These are phyloP conservation scores for Apiotrichum montevideense DNA, from an alignment of 1,284 basidiomycete species.

Conservation along the genomic window DNA sequence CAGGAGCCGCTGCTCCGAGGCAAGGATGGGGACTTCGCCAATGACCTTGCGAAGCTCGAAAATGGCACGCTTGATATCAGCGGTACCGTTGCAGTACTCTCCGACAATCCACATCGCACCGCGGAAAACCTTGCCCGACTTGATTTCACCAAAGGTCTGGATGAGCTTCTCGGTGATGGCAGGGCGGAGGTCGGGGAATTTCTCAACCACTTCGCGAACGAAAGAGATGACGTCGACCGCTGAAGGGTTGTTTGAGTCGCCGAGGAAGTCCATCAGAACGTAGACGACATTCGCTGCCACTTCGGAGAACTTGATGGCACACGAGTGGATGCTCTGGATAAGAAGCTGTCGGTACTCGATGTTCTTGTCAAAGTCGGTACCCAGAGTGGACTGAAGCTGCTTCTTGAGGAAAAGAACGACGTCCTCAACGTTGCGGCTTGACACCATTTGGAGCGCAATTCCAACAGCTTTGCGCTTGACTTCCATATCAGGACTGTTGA, in stretches of 20 bases:
- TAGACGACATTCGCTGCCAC: constrained; percentile 94
- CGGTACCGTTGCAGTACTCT: constrained; percentile 70
- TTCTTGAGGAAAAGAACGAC: constrained; percentile 96
- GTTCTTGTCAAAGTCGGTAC: constrained; percentile 69
- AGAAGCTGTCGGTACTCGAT: constrained; percentile 93
- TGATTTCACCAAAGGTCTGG: constrained; percentile 78
- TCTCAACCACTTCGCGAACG: constrained; percentile 94
- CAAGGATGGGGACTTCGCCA: constrained; percentile 93
- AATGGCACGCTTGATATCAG: constrained; percentile 69
- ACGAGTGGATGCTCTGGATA: constrained; percentile 95
- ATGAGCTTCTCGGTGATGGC: constrained; percentile 84
- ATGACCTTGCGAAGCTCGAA: constrained; percentile 78
- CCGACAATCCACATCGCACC: constrained; percentile 97
- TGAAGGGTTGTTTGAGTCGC: constrained; percentile 90
- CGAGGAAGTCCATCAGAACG: constrained; percentile 97
- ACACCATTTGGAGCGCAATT: constrained; percentile 90
- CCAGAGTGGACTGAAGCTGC: constrained; percentile 87
- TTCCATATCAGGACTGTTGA: constrained; percentile 82
- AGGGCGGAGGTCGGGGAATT: constrained; percentile 82
- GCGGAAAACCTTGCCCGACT: constrained; percentile 95
- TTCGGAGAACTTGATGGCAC: constrained; percentile 96
- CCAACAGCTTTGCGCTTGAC: constrained; percentile 87
- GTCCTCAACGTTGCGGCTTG: constrained; percentile 94
- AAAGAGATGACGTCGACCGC: constrained; percentile 95
- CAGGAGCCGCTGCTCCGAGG: constrained; percentile 73